Conservation (phyloP, 1,284 basidiomycete genomes). For the Trichosporon inkin region DNA sequence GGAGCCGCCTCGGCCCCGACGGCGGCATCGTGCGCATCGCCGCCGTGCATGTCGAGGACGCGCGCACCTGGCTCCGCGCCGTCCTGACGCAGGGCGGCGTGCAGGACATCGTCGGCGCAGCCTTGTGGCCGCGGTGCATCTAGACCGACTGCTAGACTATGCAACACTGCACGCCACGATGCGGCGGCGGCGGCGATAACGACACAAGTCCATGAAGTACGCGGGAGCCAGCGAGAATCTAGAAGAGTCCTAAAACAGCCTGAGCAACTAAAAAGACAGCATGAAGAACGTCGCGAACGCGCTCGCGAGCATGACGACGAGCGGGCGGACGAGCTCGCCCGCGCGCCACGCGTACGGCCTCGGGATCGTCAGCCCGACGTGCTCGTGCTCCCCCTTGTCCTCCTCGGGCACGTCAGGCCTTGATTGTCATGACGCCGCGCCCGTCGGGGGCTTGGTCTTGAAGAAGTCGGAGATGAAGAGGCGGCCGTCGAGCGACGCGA, state of each 20-base stretch:
- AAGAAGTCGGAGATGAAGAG: conserved; percentile 50
- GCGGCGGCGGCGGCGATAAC: too few species aligned
- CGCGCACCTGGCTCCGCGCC: conserved; percentile 41
- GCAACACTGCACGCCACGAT: too few species aligned
- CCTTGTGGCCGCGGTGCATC: conserved; percentile 44
- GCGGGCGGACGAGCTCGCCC: not conserved
- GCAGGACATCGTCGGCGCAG: conserved; percentile 42
- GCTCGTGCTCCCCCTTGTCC: not conserved
- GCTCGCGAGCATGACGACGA: conserved; percentile 2
- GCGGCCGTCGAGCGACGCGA: conserved; percentile 66
- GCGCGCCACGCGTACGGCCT: not conserved
- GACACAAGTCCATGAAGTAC: too few species aligned
- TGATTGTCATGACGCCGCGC: not conserved
- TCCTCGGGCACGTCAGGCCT: not conserved
- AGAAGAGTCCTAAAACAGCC: not conserved
- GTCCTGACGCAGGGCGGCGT: conserved; percentile 36
- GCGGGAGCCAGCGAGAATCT: too few species aligned
- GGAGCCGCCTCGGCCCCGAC: conserved; percentile 31
- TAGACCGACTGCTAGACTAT: conserved; percentile 9
- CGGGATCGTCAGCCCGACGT: not conserved
- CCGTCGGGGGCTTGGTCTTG: not conserved
- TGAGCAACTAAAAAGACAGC: conserved; percentile 5
- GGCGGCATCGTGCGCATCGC: conserved; percentile 46
- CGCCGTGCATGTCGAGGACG: conserved; percentile 44
- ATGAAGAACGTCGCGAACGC: conserved; percentile 1